These are phyloP conservation scores for Chondrus crispus DNA, from an alignment of 23 red algal species.

Conservation along the genomic window DNA sequence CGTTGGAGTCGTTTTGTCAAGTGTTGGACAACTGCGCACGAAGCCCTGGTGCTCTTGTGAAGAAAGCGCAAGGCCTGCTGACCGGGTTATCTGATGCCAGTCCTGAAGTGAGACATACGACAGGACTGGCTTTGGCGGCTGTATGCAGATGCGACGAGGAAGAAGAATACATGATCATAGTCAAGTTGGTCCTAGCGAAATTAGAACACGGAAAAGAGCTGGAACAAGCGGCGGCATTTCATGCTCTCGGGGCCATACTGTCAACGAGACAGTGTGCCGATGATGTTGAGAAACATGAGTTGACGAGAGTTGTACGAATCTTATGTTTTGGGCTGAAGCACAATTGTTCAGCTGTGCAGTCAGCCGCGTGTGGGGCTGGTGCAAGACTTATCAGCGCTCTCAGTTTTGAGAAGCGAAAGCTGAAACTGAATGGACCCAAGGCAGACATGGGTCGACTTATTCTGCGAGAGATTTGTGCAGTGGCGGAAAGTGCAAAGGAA, in stretches of 20 bases:
- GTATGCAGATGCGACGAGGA: constrained; percentile 10
- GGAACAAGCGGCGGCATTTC: neutral
- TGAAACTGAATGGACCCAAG: too few species aligned
- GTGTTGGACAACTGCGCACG: constrained; percentile 26
- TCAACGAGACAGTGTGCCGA: neutral
- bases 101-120: neutral
- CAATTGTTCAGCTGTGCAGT: too few species aligned
- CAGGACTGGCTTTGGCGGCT: constrained; percentile 15
- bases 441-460: too few species aligned
- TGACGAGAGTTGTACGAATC: too few species aligned
- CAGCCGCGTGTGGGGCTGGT: too few species aligned
- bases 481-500: too few species aligned
- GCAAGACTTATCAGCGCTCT: too few species aligned
- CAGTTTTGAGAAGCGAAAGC: too few species aligned
- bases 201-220: neutral
- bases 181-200: neutral
- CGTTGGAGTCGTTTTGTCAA: constrained; percentile 17
- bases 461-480: too few species aligned
- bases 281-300: too few species aligned
- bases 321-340: too few species aligned
- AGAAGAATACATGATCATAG: constrained; percentile 6
- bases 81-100: constrained; percentile 13
- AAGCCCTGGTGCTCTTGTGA: constrained; percentile 16
- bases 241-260: neutral
- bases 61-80: neutral